Conservation (phyloP, 768 basidiomycete species). For the Trametes maxima region DNA sequence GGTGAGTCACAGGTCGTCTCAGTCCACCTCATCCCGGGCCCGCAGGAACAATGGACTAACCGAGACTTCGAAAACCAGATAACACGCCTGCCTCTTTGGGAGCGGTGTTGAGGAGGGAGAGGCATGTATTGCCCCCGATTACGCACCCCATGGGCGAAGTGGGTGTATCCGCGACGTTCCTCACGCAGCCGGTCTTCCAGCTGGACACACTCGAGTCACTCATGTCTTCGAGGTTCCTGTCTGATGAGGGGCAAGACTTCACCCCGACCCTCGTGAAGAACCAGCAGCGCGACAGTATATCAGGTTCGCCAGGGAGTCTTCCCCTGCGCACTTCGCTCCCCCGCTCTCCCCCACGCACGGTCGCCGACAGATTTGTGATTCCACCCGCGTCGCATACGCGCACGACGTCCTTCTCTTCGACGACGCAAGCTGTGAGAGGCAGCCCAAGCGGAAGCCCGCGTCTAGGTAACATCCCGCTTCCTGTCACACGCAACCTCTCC, state of each 20-base stretch:
- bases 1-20: constrained; percentile 34
- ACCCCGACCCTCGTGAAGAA: constrained; percentile 73
- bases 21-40: neutral
- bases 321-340: constrained; percentile 46
- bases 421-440: constrained; percentile 9
- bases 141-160: constrained; percentile 71
- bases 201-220: constrained; percentile 78
- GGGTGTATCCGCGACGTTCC: constrained; percentile 62
- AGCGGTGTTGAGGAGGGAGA: constrained; percentile 49
- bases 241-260: constrained; percentile 60
- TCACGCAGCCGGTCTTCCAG: constrained; percentile 67
- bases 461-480: constrained; percentile 37
- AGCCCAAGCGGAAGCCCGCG: constrained; percentile 36
- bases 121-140: constrained; percentile 65
- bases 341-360: constrained; percentile 46
- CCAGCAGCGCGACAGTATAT: constrained; percentile 58
- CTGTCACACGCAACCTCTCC: constrained; percentile 39
- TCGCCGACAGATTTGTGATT: constrained; percentile 50
- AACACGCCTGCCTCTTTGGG: constrained; percentile 42
- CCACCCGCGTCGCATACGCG: constrained; percentile 33
- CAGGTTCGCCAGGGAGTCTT: constrained; percentile 44
- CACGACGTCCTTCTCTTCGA: constrained; percentile 38
- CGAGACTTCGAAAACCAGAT: constrained; percentile 35
- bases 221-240: constrained; percentile 71
- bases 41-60: constrained; percentile 6